These are phyloP conservation scores for Vinca major DNA, from an alignment of 305 asterid species.

Conservation along the genomic window DNA sequence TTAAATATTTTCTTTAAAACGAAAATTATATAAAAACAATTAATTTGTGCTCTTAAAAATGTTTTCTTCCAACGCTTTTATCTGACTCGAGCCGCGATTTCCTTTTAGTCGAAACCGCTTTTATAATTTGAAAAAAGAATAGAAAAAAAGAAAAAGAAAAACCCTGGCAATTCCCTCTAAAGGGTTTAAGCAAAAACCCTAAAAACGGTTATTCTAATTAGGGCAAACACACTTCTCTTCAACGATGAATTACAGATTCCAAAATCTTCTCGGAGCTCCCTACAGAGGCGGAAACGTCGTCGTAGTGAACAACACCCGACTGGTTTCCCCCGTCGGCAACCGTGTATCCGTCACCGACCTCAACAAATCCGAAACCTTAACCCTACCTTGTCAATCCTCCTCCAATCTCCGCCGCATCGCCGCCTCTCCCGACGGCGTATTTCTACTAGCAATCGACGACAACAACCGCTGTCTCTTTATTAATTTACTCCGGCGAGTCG, in stretches of 20 bases:
- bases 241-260: conserved; percentile 86
- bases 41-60: too few relatives aligned
- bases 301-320: conserved; percentile 42
- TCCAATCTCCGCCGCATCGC: conserved; percentile 70
- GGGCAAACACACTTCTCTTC: neutral
- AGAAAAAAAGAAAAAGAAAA: too few relatives aligned
- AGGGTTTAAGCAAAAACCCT: too few relatives aligned
- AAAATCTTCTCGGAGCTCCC: conserved; percentile 94
- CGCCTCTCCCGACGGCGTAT: conserved; percentile 75
- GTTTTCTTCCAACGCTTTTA: too few relatives aligned
- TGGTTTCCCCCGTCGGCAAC: conserved; percentile 80
- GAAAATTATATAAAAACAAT: too few relatives aligned
- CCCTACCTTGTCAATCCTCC: conserved; percentile 82
- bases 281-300: conserved; percentile 88
- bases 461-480: conserved; percentile 77
- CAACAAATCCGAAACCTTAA: conserved; percentile 59
- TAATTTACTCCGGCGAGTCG: conserved; percentile 70
- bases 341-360: conserved; percentile 89
- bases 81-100: too few relatives aligned
- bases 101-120: too few relatives aligned
- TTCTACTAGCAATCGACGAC: conserved; percentile 74
- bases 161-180: too few relatives aligned
- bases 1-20: too few relatives aligned
- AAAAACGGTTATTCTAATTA: too few relatives aligned
- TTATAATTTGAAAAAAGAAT: too few relatives aligned